Evolutionary conservation across 2,329 filamentous ascomycete species (phyloP).

Genomic region (Aspergillus viridinutans): DNA sequence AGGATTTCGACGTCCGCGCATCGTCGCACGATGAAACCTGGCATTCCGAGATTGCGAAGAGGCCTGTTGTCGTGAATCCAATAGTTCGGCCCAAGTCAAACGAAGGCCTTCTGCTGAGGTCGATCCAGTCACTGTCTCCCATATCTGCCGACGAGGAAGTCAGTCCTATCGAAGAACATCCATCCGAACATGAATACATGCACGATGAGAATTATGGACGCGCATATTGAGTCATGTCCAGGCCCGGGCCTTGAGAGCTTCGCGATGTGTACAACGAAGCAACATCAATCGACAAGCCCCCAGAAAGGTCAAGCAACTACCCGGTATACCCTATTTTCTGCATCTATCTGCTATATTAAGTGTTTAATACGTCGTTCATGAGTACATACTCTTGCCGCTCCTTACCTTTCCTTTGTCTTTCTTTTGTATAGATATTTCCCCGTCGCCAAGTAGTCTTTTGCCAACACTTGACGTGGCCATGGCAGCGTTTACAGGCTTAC

Average conservation of each 20-base stretch:
- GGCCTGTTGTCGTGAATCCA: slow-evolving; percentile 62
- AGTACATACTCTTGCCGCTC: slow-evolving; percentile 14
- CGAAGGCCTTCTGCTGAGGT: slow-evolving; percentile 54
- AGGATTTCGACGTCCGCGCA: slow-evolving; percentile 29
- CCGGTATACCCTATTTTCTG: background rate
- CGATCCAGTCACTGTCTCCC: slow-evolving; percentile 39
- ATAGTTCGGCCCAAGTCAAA: slow-evolving; percentile 56
- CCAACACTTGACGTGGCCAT: slow-evolving; percentile 8
- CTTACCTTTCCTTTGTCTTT: slow-evolving; percentile 5
- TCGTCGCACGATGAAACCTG: slow-evolving; percentile 39
- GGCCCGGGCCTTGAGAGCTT: background rate
- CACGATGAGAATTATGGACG: slow-evolving; percentile 18
- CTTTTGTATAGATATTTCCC: background rate
- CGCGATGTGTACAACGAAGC: background rate
- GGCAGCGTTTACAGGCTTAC: background rate
- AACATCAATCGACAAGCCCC: background rate
- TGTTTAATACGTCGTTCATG: slow-evolving; percentile 5
- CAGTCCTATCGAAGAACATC: slow-evolving; percentile 28
- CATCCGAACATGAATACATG: slow-evolving; percentile 56
- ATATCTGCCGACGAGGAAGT: slow-evolving; percentile 32
- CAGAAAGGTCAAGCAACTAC: background rate
- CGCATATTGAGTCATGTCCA: slow-evolving; percentile 1
- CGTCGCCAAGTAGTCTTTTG: background rate
- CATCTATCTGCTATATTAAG: background rate
- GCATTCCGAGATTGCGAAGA: slow-evolving; percentile 51